These are phyloP conservation scores for Xenosphaeropsis pyriputrescens DNA, from an alignment of 2,329 filamentous ascomycete genomes.

Conservation along the genomic window DNA sequence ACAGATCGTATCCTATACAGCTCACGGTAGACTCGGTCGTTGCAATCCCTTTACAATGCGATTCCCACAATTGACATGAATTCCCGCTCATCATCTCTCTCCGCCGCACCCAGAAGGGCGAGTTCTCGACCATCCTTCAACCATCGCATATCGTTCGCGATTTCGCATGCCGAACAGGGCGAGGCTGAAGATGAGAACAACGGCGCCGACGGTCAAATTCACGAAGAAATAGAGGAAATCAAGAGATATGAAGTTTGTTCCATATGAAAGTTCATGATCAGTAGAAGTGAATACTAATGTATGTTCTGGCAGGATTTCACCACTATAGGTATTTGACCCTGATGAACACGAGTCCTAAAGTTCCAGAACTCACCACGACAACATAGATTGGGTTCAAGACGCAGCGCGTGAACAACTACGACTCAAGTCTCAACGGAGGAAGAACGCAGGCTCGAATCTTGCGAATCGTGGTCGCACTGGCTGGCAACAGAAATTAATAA, in stretches of 20 bases:
- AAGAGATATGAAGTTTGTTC: slow-evolving; percentile 73
- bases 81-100: slow-evolving; percentile 18
- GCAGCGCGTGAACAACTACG: slow-evolving; percentile 79
- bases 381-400: slow-evolving; percentile 91
- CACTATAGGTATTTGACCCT: slow-evolving; percentile 51
- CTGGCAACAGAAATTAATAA: slow-evolving; percentile 69
- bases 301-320: slow-evolving; percentile 59
- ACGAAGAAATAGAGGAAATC: slow-evolving; percentile 94
- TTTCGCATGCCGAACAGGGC: slow-evolving; percentile 50
- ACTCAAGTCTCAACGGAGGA: slow-evolving; percentile 59
- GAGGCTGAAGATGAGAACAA: slow-evolving; percentile 34
- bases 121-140: slow-evolving; percentile 12
- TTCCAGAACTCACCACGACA: too few species aligned
- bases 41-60: slow-evolving; percentile 3
- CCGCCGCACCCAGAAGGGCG: slow-evolving; percentile 11
- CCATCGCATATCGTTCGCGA: slow-evolving; percentile 46
- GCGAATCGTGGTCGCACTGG: slow-evolving; percentile 47
- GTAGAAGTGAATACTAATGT: not conserved
- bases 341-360: too few species aligned
- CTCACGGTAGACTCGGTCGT: not conserved
- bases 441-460: slow-evolving; percentile 58
- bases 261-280: not conserved
- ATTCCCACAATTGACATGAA: slow-evolving; percentile 14
- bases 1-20: not conserved
- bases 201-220: slow-evolving; percentile 54